Percentiles rank a stretch among this genome's conserved stretches.
Evolutionary conservation across 306 rosid species (phyloP).

Genomic region (Begonia loranthoides): DNA sequence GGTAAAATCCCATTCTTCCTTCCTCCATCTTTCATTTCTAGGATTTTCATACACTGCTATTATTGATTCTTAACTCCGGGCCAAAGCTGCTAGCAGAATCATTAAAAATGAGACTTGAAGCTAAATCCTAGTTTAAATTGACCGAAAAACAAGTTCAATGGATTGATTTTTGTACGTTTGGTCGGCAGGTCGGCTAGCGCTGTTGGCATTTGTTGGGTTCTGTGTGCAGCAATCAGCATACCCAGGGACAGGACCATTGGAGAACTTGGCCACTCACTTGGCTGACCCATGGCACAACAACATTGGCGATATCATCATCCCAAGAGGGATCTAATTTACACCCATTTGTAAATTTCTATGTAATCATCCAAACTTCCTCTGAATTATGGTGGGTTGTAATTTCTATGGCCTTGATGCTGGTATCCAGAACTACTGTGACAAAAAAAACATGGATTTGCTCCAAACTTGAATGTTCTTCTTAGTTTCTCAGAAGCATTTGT

Average conservation of each 20-base stretch:
- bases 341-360: background rate
- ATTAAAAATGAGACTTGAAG: no score
- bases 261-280: conserved; percentile 96
- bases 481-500: no score
- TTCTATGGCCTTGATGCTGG: no score
- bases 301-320: conserved; percentile 80
- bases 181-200: conserved; percentile 64
- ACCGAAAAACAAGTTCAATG: no score
- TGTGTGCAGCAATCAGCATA: conserved; percentile 84
- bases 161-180: background rate
- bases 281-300: conserved; percentile 99
- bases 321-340: conserved; percentile 20
- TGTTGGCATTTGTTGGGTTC: conserved; percentile 89
- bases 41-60: background rate
- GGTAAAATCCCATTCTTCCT: conserved; percentile 24
- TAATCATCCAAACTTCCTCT: background rate
- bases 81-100: no score
- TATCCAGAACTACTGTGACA: no score
- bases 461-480: no score
- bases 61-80: background rate
- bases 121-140: no score
- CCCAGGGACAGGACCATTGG: conserved; percentile 99
- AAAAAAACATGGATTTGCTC: no score
- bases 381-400: no score
- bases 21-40: background rate